Conservation (phyloP, 23 red algal species). For the Gracilaria gracilis region DNA sequence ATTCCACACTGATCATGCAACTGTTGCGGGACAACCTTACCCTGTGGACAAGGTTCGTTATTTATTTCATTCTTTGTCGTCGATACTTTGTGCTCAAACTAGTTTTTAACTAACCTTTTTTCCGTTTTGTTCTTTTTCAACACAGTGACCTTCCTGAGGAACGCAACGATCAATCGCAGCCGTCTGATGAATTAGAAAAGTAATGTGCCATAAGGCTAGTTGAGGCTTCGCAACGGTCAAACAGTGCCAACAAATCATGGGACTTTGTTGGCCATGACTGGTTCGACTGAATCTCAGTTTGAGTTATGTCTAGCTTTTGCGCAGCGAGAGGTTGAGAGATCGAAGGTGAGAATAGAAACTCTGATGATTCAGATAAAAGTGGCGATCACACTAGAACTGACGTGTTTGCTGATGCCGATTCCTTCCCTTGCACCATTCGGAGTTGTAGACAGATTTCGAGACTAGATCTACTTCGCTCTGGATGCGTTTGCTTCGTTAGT, state of each 20-base stretch:
- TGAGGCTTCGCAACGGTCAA: not conserved
- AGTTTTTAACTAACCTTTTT: constrained; percentile 15
- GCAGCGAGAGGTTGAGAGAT: not conserved
- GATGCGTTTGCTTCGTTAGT: constrained; percentile 17
- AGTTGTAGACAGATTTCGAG: constrained; percentile 37
- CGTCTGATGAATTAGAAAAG: constrained; percentile 29
- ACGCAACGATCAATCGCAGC: constrained; percentile 36
- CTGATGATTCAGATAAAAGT: constrained; percentile 30
- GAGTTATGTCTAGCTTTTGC: constrained; percentile 16
- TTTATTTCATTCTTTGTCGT: not conserved
- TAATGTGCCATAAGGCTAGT: not conserved
- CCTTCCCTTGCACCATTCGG: too few relatives aligned
- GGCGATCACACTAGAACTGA: constrained; percentile 28
- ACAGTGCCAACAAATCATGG: not conserved
- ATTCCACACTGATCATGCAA: constrained; percentile 99
- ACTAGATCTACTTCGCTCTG: constrained; percentile 33
- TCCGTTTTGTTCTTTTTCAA: not conserved
- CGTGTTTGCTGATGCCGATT: constrained; percentile 36
- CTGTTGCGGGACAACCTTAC: constrained; percentile 99
- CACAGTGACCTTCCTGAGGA: constrained; percentile 32
- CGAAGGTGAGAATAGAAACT: not conserved
- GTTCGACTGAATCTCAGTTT: constrained; percentile 8
- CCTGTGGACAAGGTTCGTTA: constrained; percentile 84
- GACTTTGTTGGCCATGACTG: not conserved
- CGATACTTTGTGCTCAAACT: not conserved